phyloP scores from a whole-genome alignment of 306 rosid genomes.

The Cucurbita pepo region DNA sequence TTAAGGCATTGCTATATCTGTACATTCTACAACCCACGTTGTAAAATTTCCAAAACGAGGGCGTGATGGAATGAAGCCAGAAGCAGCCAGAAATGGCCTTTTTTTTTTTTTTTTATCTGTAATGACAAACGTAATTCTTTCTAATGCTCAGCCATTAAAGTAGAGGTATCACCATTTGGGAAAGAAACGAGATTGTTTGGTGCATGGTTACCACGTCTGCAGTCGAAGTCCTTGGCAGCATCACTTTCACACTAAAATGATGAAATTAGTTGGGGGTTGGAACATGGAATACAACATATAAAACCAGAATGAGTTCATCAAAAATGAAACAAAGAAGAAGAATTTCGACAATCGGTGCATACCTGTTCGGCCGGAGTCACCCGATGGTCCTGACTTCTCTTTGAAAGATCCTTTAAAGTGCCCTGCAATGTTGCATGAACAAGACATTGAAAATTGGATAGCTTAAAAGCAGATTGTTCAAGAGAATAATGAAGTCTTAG shows the following conservation, averaged over 20 bases:
- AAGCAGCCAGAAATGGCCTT: slow-evolving; percentile 19
- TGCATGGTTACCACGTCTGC: slow-evolving; percentile 21
- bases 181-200: slow-evolving; percentile 26
- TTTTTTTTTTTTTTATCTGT: neutral
- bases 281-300: neutral
- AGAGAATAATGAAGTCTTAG: neutral
- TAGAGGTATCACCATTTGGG: slow-evolving; percentile 38
- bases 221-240: slow-evolving; percentile 43
- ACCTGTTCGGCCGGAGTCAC: slow-evolving; percentile 38
- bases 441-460: neutral
- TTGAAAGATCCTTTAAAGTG: slow-evolving; percentile 65
- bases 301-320: neutral
- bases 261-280: neutral
- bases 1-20: slow-evolving; percentile 17
- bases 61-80: slow-evolving; percentile 24
- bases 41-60: slow-evolving; percentile 21
- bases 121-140: slow-evolving; percentile 10
- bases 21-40: slow-evolving; percentile 38
- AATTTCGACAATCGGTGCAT: neutral
- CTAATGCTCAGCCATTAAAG: slow-evolving; percentile 44
- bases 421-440: slow-evolving; percentile 36
- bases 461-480: neutral
- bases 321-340: neutral
- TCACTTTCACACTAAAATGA: slow-evolving; percentile 41
- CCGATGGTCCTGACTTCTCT: slow-evolving; percentile 53